A percentile compares a stretch with the other conserved stretches of the same genome.
These are phyloP conservation scores for Mrakia gelida DNA, from an alignment of 768 basidiomycete genomes.

Conservation along the genomic window DNA sequence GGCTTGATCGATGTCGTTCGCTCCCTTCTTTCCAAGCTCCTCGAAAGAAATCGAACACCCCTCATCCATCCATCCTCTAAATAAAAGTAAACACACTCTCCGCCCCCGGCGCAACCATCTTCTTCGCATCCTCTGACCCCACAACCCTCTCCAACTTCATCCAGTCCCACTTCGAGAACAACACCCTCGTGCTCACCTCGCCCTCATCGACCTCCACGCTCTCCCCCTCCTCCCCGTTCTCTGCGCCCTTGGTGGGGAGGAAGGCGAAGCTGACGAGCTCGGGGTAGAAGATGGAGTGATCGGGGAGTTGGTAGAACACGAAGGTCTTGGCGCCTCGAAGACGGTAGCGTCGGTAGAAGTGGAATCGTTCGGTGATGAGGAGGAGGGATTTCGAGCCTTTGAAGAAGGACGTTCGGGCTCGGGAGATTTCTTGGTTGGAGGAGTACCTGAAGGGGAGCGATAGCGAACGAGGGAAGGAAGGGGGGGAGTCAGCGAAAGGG, in stretches of 20 bases:
- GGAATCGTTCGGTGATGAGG: slow-evolving; percentile 93
- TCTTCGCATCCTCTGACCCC: slow-evolving; percentile 49
- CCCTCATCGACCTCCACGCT: slow-evolving; percentile 70
- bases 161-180: slow-evolving; percentile 87
- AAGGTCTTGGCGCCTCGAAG: slow-evolving; percentile 87
- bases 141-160: slow-evolving; percentile 82
- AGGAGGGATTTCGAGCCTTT: slow-evolving; percentile 77
- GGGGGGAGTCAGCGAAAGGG: slow-evolving; percentile 13
- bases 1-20: no score
- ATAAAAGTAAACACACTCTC: slow-evolving; percentile 47
- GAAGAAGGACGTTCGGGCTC: slow-evolving; percentile 91
- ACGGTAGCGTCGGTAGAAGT: slow-evolving; percentile 93
- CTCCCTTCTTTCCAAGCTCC: no score
- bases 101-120: slow-evolving; percentile 44
- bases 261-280: slow-evolving; percentile 88
- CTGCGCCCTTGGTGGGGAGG: slow-evolving; percentile 38
- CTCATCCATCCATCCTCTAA: slow-evolving; percentile 20
- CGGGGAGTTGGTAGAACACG: slow-evolving; percentile 87
- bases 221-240: slow-evolving; percentile 14
- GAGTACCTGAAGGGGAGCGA: slow-evolving; percentile 61
- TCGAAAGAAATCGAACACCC: no score
- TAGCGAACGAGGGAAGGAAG: not conserved
- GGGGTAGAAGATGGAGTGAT: slow-evolving; percentile 85
- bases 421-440: slow-evolving; percentile 86
- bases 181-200: slow-evolving; percentile 74